Conservation (phyloP, 495 filamentous ascomycete genomes). For the Talaromyces proteolyticus region DNA sequence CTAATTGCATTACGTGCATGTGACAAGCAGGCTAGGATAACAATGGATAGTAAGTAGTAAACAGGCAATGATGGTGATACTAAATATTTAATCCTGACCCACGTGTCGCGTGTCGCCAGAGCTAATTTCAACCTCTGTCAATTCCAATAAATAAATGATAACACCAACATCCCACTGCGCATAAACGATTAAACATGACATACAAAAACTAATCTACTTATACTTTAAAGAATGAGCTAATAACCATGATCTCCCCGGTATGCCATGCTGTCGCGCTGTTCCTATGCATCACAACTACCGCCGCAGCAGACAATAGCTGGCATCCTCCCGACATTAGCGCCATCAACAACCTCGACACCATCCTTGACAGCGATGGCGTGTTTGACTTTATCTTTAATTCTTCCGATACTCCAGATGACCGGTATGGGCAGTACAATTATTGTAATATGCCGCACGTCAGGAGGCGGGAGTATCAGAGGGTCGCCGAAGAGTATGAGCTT, state of each 20-base stretch:
- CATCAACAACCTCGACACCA: slow-evolving; percentile 51
- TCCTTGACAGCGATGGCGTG: slow-evolving; percentile 43
- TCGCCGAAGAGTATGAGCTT: slow-evolving; percentile 43
- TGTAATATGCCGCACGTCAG: slow-evolving; percentile 77
- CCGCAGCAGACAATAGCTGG: slow-evolving; percentile 45
- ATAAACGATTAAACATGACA: too few species aligned
- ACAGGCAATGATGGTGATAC: too few species aligned
- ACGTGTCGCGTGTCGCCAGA: too few species aligned
- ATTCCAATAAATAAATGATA: too few species aligned
- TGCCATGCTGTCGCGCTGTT: neutral
- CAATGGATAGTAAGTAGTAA: too few species aligned
- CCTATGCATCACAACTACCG: neutral
- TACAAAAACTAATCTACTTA: too few species aligned
- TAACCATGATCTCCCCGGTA: neutral
- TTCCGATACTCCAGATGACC: slow-evolving; percentile 37
- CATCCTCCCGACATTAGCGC: slow-evolving; percentile 47
- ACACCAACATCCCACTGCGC: too few species aligned
- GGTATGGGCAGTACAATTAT: slow-evolving; percentile 61
- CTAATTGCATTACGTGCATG: too few species aligned
- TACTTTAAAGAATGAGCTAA: too few species aligned
- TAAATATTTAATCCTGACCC: too few species aligned
- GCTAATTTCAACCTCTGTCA: too few species aligned
- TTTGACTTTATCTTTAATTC: slow-evolving; percentile 62
- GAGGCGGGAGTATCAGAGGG: slow-evolving; percentile 44
- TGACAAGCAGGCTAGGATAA: too few species aligned